These are phyloP conservation scores for Agrostemma githago DNA, from an alignment of 148 eudicot genomes.

Conservation along the genomic window DNA sequence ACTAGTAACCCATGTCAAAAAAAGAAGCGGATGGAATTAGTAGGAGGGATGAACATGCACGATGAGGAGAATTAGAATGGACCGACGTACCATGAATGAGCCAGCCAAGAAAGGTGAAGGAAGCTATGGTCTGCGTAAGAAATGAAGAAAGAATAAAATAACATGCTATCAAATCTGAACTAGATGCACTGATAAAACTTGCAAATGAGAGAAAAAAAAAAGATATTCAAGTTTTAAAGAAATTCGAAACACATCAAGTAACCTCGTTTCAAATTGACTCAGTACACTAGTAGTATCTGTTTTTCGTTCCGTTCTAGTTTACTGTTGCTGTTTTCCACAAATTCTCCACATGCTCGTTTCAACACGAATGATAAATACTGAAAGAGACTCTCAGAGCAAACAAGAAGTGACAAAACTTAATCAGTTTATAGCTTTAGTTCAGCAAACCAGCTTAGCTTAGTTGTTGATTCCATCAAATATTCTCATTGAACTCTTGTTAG, in stretches of 20 bases:
- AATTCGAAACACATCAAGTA: background rate
- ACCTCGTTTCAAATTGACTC: background rate
- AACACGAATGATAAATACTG: background rate
- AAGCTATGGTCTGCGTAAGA: conserved; percentile 55
- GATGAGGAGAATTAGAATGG: too few relatives aligned
- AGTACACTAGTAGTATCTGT: background rate
- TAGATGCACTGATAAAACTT: background rate
- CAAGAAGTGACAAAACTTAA: background rate
- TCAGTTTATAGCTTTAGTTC: background rate
- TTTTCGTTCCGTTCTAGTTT: background rate
- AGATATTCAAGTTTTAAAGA: conserved; percentile 7
- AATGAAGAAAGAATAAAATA: background rate
- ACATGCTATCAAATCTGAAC: background rate
- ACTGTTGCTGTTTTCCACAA: background rate
- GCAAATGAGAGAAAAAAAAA: background rate
- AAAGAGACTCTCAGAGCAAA: background rate
- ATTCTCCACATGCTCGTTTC: background rate
- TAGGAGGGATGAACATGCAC: too few relatives aligned
- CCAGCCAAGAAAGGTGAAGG: too few relatives aligned
- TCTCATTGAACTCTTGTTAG: background rate
- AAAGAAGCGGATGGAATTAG: too few relatives aligned
- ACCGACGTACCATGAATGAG: too few relatives aligned
- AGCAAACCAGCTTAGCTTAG: background rate
- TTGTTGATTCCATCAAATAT: background rate
- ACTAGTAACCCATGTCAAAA: too few relatives aligned